Conservation (phyloP, 1,284 basidiomycete species). For the Ceratobasidium sp. region DNA sequence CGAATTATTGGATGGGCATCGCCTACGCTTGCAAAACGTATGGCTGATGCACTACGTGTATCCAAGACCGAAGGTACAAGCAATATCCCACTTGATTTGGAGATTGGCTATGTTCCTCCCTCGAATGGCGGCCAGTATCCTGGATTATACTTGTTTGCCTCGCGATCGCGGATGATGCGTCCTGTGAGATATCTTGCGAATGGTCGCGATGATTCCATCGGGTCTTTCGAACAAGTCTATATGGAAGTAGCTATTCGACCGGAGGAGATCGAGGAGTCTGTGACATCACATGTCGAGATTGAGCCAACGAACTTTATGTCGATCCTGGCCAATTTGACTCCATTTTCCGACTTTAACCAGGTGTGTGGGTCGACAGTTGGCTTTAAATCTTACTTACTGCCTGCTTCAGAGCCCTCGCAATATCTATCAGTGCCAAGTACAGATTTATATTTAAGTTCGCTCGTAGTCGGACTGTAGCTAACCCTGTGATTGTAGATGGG, state of each 20-base stretch:
- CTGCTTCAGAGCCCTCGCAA: constrained; percentile 74
- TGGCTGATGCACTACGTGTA: constrained; percentile 85
- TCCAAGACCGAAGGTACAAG: constrained; percentile 94
- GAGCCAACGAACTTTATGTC: constrained; percentile 96
- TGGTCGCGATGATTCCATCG: constrained; percentile 87
- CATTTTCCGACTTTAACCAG: constrained; percentile 95
- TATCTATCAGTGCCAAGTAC: constrained; percentile 86
- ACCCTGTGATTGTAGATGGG: constrained; percentile 76
- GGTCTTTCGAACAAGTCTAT: constrained; percentile 98
- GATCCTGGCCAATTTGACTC: constrained; percentile 66
- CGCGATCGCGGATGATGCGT: constrained; percentile 94
- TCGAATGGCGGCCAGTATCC: constrained; percentile 97
- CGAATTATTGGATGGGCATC: constrained; percentile 95
- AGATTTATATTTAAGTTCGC: constrained; percentile 38
- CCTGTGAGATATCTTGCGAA: constrained; percentile 93
- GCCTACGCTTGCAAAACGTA: constrained; percentile 74
- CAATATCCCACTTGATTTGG: constrained; percentile 90
- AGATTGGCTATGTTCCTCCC: constrained; percentile 91
- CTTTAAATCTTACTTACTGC: neutral
- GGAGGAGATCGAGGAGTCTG: constrained; percentile 83
- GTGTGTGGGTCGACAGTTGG: constrained; percentile 51
- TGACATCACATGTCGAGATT: constrained; percentile 92
- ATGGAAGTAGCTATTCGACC: constrained; percentile 96
- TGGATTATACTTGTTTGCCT: constrained; percentile 92
- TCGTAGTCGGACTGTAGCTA: neutral